A percentile compares a stretch with the other conserved stretches of the same genome.
Conservation (phyloP, 176 grass and related monocot species). For the Tuctoria greenei region DNA sequence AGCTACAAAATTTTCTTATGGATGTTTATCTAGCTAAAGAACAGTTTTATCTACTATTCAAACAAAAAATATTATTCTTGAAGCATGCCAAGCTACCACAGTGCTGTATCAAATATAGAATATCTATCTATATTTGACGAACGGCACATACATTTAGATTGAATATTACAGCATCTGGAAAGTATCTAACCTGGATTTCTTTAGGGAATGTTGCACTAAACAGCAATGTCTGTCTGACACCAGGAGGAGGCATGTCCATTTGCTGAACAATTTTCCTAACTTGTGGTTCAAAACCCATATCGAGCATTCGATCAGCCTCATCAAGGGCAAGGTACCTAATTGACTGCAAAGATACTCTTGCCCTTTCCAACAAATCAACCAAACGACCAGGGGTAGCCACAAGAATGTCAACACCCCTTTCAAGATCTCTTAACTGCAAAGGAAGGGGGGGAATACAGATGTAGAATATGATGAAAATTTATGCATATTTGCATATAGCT, state of each 20-base stretch:
- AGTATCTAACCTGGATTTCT: constrained; percentile 84
- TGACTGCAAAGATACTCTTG: constrained; percentile 78
- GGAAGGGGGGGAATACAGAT: background rate
- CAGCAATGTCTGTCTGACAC: constrained; percentile 81
- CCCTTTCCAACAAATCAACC: constrained; percentile 90
- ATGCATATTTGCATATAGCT: too few species aligned
- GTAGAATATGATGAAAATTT: background rate
- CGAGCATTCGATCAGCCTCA: constrained; percentile 98
- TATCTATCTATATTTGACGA: background rate
- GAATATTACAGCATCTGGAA: background rate
- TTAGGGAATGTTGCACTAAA: constrained; percentile 93
- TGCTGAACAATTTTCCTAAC: constrained; percentile 96
- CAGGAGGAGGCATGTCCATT: constrained; percentile 83
- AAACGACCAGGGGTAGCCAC: constrained; percentile 95
- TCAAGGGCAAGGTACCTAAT: constrained; percentile 91
- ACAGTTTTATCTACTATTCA: background rate
- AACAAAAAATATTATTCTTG: background rate
- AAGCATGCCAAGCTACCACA: background rate
- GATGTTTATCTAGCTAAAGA: constrained; percentile 11
- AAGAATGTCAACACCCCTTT: constrained; percentile 98
- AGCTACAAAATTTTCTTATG: background rate
- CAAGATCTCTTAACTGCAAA: constrained; percentile 84
- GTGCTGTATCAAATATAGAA: background rate
- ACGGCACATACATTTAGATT: background rate
- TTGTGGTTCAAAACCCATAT: constrained; percentile 99